A percentile compares a stretch with the other conserved stretches of the same genome.
Conservation (phyloP, 148 eudicot species). For the Fallopia convolvulus region DNA sequence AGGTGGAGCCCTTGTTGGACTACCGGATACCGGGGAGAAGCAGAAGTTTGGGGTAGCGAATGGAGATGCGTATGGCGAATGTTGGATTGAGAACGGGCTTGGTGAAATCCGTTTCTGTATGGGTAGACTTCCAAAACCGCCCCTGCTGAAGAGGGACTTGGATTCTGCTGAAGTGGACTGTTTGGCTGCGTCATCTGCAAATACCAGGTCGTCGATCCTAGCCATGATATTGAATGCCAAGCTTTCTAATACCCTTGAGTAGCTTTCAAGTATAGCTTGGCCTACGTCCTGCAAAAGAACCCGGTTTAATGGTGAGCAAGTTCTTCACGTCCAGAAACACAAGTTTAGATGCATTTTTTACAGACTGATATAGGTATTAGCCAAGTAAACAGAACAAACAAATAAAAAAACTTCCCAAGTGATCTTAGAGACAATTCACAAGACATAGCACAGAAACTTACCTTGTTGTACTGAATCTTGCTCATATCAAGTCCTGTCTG, state of each 20-base stretch:
- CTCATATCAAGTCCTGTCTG: slow-evolving; percentile 37
- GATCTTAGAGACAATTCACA: background rate
- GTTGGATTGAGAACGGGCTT: slow-evolving; percentile 90
- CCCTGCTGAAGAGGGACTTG: slow-evolving; percentile 54
- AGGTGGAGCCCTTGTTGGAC: slow-evolving; percentile 51
- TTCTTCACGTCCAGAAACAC: background rate
- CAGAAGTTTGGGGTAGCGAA: slow-evolving; percentile 89
- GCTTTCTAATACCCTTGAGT: slow-evolving; percentile 44
- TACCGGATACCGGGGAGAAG: slow-evolving; percentile 61
- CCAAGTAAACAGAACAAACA: background rate
- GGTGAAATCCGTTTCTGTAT: slow-evolving; percentile 81
- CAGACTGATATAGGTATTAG: too few relatives aligned
- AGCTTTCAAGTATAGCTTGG: slow-evolving; percentile 47
- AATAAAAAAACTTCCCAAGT: background rate
- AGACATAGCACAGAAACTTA: slow-evolving; percentile 15
- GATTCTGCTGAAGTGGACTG: slow-evolving; percentile 54
- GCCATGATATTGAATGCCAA: slow-evolving; percentile 41
- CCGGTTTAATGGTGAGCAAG: background rate
- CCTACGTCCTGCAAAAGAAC: slow-evolving; percentile 36
- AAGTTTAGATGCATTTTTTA: background rate
- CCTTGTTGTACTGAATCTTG: slow-evolving; percentile 51
- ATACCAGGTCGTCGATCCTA: slow-evolving; percentile 41
- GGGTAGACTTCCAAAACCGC: slow-evolving; percentile 66
- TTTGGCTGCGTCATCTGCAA: slow-evolving; percentile 68
- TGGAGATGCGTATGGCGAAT: slow-evolving; percentile 70